A percentile compares a stretch with the other conserved stretches of the same genome.
These are phyloP conservation scores for Neonectria coccinea DNA, from an alignment of 2,329 filamentous ascomycete genomes.

Conservation along the genomic window DNA sequence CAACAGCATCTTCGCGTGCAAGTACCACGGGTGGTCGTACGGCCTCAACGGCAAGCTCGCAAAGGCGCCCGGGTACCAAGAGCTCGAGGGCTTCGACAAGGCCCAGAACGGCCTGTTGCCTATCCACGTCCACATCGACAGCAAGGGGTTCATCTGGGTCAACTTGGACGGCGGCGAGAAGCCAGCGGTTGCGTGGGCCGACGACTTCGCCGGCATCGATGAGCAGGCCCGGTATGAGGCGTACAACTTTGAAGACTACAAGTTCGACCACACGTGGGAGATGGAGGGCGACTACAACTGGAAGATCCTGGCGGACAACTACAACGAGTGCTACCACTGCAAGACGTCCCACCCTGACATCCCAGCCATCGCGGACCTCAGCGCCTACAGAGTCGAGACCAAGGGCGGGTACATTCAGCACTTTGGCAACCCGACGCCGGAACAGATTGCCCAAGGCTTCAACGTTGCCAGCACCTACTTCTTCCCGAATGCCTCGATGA, in stretches of 20 bases:
- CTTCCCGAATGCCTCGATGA: constrained; percentile 64
- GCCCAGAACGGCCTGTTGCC: constrained; percentile 66
- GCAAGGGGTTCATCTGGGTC: constrained; percentile 68
- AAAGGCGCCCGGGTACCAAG: constrained; percentile 70
- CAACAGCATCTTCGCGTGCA: constrained; percentile 66
- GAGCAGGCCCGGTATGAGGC: constrained; percentile 57
- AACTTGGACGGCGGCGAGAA: constrained; percentile 63
- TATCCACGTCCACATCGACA: constrained; percentile 65
- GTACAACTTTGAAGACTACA: constrained; percentile 65
- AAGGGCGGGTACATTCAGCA: constrained; percentile 64
- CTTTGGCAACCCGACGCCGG: constrained; percentile 58
- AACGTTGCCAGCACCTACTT: constrained; percentile 60
- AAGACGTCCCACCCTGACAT: constrained; percentile 69
- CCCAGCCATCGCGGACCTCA: constrained; percentile 66
- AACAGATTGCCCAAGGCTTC: constrained; percentile 62
- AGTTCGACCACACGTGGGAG: constrained; percentile 68
- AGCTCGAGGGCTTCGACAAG: constrained; percentile 67
- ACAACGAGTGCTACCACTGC: constrained; percentile 76
- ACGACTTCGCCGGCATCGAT: constrained; percentile 63
- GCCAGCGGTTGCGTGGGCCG: constrained; percentile 63
- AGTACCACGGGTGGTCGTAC: constrained; percentile 73
- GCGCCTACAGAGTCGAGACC: constrained; percentile 64
- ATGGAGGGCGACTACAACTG: constrained; percentile 69
- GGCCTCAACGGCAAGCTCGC: constrained; percentile 67
- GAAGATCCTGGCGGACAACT: constrained; percentile 72